These are phyloP conservation scores for Candida vaughaniae DNA, from an alignment of 805 yeast species.

Conservation along the genomic window DNA sequence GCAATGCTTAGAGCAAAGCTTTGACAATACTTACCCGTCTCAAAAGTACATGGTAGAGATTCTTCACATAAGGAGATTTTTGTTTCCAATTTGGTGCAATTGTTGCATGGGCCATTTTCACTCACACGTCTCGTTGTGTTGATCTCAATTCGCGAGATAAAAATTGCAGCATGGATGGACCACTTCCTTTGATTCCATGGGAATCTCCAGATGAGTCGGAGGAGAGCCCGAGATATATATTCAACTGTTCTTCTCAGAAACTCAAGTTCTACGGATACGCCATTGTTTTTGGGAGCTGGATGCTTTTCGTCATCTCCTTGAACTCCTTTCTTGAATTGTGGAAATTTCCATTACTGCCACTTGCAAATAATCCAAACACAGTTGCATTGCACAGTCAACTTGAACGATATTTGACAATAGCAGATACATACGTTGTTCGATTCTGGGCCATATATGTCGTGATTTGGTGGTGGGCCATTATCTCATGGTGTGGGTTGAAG, in stretches of 20 bases:
- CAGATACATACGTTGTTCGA: slow-evolving; percentile 32
- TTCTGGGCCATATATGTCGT: slow-evolving; percentile 42
- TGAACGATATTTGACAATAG: slow-evolving; percentile 15
- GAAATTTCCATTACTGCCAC: slow-evolving; percentile 32
- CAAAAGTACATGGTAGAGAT: too few species aligned
- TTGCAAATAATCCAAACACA: slow-evolving; percentile 14
- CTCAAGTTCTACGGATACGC: slow-evolving; percentile 24
- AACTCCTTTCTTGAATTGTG: slow-evolving; percentile 37
- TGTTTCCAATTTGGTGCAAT: too few species aligned
- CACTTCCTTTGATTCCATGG: slow-evolving; percentile 15
- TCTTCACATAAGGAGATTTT: too few species aligned
- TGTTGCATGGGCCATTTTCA: too few species aligned
- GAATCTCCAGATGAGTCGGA: slow-evolving; percentile 8
- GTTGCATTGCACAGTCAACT: slow-evolving; percentile 13
- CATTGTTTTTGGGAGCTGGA: slow-evolving; percentile 30
- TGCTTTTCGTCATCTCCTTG: slow-evolving; percentile 30
- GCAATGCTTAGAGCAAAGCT: too few species aligned
- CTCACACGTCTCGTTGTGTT: too few species aligned
- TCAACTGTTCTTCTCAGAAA: too few species aligned
- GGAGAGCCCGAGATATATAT: too few species aligned
- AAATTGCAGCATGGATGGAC: too few species aligned
- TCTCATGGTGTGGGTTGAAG: slow-evolving; percentile 80
- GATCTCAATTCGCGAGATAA: too few species aligned
- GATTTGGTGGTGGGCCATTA: slow-evolving; percentile 63
- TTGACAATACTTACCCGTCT: too few species aligned